A percentile compares a stretch with the other conserved stretches of the same genome.
phyloP scores from a whole-genome alignment of 352 stramenopile genomes.

The Phytophthora hybrid region DNA sequence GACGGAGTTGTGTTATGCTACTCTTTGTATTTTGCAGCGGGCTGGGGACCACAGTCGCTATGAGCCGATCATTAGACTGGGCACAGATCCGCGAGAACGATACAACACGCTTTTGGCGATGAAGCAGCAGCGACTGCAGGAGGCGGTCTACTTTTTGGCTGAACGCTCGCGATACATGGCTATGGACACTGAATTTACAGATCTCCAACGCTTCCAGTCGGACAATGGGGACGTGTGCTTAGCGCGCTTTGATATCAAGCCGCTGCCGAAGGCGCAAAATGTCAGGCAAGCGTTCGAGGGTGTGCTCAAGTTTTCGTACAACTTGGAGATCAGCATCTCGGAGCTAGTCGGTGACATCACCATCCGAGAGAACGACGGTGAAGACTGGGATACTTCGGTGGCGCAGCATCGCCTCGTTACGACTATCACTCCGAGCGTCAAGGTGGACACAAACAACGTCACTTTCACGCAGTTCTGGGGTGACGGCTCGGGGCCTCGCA shows the following conservation, averaged over 20 bases:
- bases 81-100: conserved; percentile 33
- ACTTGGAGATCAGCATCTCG: conserved; percentile 55
- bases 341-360: conserved; percentile 52
- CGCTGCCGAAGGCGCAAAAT: conserved; percentile 37
- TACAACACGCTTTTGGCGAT: conserved; percentile 46
- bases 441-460: conserved; percentile 55
- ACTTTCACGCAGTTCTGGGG: conserved; percentile 47
- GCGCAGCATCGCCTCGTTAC: conserved; percentile 52
- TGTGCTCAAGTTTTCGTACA: conserved; percentile 56
- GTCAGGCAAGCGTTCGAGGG: conserved; percentile 53
- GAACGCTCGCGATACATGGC: conserved; percentile 47
- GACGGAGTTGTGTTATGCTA: not conserved
- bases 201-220: conserved; percentile 51
- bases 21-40: conserved; percentile 22
- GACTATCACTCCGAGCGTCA: conserved; percentile 32
- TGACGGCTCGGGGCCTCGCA: conserved; percentile 28
- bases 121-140: conserved; percentile 50
- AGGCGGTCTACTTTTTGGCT: conserved; percentile 47
- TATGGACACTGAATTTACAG: conserved; percentile 45
- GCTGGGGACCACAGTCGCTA: conserved; percentile 38
- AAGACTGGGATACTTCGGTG: conserved; percentile 41
- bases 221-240: conserved; percentile 45
- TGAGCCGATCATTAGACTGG: conserved; percentile 48
- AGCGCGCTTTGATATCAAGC: conserved; percentile 57
- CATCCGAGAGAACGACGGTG: conserved; percentile 52